Conservation (phyloP, 768 basidiomycete species). For the Tricholomella constricta region DNA sequence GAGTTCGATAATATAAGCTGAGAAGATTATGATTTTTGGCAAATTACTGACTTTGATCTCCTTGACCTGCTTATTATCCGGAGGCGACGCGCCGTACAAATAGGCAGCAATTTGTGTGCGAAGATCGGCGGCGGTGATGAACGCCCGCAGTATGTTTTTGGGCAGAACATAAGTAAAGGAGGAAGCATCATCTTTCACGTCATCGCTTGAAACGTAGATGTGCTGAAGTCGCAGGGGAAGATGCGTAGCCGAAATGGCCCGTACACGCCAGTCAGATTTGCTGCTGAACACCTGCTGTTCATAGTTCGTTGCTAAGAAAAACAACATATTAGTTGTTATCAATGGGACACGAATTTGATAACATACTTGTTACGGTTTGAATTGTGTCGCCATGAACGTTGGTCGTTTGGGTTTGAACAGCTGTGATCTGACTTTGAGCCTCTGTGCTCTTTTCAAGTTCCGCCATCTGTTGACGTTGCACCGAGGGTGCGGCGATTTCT, state of each 20-base stretch:
- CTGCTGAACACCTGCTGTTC: slow-evolving; percentile 98
- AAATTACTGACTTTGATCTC: slow-evolving; percentile 80
- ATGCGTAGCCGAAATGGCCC: slow-evolving; percentile 97
- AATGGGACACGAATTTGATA: slow-evolving; percentile 1
- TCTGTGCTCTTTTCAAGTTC: slow-evolving; percentile 97
- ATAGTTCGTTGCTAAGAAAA: slow-evolving; percentile 82
- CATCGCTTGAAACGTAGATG: slow-evolving; percentile 98
- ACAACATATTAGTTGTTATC: slow-evolving; percentile 3
- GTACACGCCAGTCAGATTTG: slow-evolving; percentile 99
- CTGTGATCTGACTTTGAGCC: slow-evolving; percentile 93
- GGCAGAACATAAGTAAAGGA: slow-evolving; percentile 95
- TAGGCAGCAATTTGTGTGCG: slow-evolving; percentile 96
- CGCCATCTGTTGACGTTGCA: slow-evolving; percentile 98
- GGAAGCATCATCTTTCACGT: slow-evolving; percentile 96
- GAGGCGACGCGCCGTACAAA: slow-evolving; percentile 89
- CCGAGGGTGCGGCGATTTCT: slow-evolving; percentile 94
- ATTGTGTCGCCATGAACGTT: slow-evolving; percentile 97
- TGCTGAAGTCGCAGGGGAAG: slow-evolving; percentile 95
- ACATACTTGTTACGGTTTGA: slow-evolving; percentile 87
- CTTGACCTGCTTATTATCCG: slow-evolving; percentile 97
- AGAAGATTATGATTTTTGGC: neutral
- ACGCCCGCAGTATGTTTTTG: slow-evolving; percentile 94
- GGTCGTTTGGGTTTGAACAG: slow-evolving; percentile 97
- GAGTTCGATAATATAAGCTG: slow-evolving; percentile 1
- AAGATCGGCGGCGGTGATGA: slow-evolving; percentile 90